Percentiles rank a stretch among this genome's conserved stretches.
Conservation (phyloP, 2,329 filamentous ascomycete genomes). For the Westerdykella aurantiaca region DNA sequence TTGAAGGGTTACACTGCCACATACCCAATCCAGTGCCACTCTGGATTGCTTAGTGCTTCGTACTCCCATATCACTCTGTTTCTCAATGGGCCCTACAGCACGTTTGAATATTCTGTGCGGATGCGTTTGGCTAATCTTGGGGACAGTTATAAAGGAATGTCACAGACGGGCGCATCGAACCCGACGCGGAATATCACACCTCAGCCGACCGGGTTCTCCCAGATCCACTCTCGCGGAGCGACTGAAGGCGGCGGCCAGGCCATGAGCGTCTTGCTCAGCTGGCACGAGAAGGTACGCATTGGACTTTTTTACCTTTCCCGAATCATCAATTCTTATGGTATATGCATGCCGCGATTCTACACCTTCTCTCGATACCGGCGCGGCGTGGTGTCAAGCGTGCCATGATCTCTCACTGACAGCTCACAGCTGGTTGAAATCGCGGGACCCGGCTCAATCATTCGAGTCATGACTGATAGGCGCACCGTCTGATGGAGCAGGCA, state of each 20-base stretch:
- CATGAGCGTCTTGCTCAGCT: conserved; percentile 96
- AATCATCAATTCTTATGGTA: conserved; percentile 1
- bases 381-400: neutral
- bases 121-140: conserved; percentile 12
- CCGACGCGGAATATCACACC: conserved; percentile 52
- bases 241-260: conserved; percentile 70
- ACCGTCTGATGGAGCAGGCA: conserved; percentile 57
- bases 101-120: neutral
- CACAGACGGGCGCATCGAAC: conserved; percentile 30
- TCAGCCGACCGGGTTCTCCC: conserved; percentile 82
- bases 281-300: conserved; percentile 76
- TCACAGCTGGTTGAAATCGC: conserved; percentile 76
- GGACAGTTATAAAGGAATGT: conserved; percentile 84
- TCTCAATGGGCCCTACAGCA: conserved; percentile 7
- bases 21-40: conserved; percentile 3
- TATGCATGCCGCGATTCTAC: neutral
- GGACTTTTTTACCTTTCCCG: conserved; percentile 2
- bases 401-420: conserved; percentile 10
- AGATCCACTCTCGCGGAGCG: conserved; percentile 58
- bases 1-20: conserved; percentile 1
- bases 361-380: neutral
- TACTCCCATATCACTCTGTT: conserved; percentile 2
- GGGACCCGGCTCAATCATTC: conserved; percentile 79
- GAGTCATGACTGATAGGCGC: conserved; percentile 94
- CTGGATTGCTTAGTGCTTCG: no score